These are phyloP conservation scores for Lepiota venenata DNA, from an alignment of 768 basidiomycete genomes.

Conservation along the genomic window DNA sequence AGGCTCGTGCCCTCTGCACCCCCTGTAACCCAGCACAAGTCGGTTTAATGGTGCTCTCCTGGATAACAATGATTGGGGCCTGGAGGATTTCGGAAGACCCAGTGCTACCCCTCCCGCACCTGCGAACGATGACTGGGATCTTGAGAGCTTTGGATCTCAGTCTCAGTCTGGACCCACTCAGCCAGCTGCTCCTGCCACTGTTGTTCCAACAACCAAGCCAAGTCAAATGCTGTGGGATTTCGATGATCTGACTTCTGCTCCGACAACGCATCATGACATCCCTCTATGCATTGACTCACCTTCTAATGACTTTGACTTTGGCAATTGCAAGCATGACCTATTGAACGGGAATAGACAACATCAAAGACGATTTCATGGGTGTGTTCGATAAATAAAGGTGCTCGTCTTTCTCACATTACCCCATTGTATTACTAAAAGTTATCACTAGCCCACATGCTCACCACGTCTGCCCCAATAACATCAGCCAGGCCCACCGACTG, in stretches of 20 bases:
- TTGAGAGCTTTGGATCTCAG: background rate
- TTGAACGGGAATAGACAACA: slow-evolving; percentile 11
- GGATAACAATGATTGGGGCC: slow-evolving; percentile 34
- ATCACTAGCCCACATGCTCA: slow-evolving; percentile 12
- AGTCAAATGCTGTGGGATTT: slow-evolving; percentile 36
- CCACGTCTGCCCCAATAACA: slow-evolving; percentile 13
- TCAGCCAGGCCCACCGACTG: background rate
- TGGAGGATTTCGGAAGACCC: slow-evolving; percentile 21
- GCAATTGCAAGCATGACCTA: slow-evolving; percentile 38
- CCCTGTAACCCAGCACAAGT: slow-evolving; percentile 1
- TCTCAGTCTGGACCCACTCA: slow-evolving; percentile 5
- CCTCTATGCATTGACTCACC: slow-evolving; percentile 26
- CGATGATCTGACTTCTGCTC: slow-evolving; percentile 35
- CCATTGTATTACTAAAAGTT: background rate
- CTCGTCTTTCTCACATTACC: slow-evolving; percentile 19
- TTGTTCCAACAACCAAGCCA: slow-evolving; percentile 3
- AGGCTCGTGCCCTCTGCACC: slow-evolving; percentile 9
- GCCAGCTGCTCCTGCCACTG: slow-evolving; percentile 8
- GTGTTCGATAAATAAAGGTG: slow-evolving; percentile 50
- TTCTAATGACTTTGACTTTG: slow-evolving; percentile 62
- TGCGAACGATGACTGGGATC: slow-evolving; percentile 10
- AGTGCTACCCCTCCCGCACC: background rate
- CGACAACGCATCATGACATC: slow-evolving; percentile 15
- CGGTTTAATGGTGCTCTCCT: background rate
- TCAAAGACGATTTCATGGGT: slow-evolving; percentile 75